These are phyloP conservation scores for Candida sakaeoensis DNA, from an alignment of 805 yeast genomes.

Conservation along the genomic window DNA sequence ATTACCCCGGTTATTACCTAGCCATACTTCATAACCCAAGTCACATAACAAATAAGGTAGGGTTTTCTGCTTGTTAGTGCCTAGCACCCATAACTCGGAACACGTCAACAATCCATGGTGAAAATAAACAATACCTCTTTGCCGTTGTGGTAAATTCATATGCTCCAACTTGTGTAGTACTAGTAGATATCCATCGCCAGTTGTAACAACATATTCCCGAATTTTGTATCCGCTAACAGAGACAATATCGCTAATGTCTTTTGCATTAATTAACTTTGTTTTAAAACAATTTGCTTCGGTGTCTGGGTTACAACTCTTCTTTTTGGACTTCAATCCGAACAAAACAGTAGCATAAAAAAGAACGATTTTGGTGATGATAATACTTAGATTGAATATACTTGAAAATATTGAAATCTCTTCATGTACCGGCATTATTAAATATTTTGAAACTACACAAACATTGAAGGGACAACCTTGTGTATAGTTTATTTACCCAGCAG, in stretches of 20 bases:
- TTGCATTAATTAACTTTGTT: conserved; percentile 6
- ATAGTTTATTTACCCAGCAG: too few relatives aligned
- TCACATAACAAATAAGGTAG: conserved; percentile 21
- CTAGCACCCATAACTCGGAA: conserved; percentile 36
- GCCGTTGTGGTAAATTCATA: conserved; percentile 4
- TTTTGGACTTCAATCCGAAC: conserved; percentile 1
- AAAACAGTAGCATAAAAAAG: conserved; percentile 3
- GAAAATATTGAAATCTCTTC: conserved; percentile 6
- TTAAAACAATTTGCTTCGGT: conserved; percentile 3
- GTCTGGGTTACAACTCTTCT: too few relatives aligned
- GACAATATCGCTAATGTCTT: conserved; percentile 22
- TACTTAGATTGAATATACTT: conserved; percentile 6
- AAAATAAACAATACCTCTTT: conserved; percentile 22
- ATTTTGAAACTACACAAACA: not conserved
- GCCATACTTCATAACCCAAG: conserved; percentile 23
- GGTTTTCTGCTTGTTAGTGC: conserved; percentile 18
- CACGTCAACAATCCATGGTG: conserved; percentile 31
- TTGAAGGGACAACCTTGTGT: not conserved
- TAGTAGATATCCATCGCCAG: conserved; percentile 25
- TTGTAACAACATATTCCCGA: conserved; percentile 28
- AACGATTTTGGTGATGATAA: conserved; percentile 6
- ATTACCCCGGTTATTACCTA: conserved; percentile 25
- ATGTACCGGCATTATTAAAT: conserved; percentile 9
- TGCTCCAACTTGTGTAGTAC: conserved; percentile 26
- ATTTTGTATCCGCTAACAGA: conserved; percentile 20